Evolutionary conservation across 352 stramenopile species (phyloP), one percentile per base, ranked within the genome.

Genomic region (Globisporangium recalcitrans): DNA sequence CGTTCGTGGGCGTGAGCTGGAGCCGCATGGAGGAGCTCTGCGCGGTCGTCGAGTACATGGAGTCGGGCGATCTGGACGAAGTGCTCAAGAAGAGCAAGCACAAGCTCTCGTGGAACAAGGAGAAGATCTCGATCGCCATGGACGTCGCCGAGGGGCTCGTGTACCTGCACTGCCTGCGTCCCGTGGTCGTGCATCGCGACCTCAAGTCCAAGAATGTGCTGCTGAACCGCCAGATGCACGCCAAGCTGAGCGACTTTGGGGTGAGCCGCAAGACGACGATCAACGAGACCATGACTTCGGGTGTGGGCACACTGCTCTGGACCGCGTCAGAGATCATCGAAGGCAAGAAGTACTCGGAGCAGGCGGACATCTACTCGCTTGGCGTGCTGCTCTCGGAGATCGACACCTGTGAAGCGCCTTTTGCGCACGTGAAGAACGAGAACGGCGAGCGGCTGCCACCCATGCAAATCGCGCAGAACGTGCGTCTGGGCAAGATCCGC

Each of bases 161-260:
- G 27, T 97, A 97, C 59, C 64, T 97, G 49, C 88, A 97, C 65
- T 80, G 75, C 38, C 60, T 85, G 58, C 75, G 77, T 1, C 82
- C 87, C 2, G 73, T 82, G 16, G 68, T 97, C 34, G 74, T 97
- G 3, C 88, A 97, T 60, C 82, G 87, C 32, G 87, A 97, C 31
- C 72, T 97, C 64, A 96, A 97, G 70, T 89, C 78, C 42, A 88
- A 91, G 64, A 96, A 96, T 46, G 78, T 95, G 44, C 73, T 95
- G 42, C 70, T 96, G 2, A 80, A 90, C 60, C 73, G 75, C 32
- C 71, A 77, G 11, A 73, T 76, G 36, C 74, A 85, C 22, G 85
- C 79, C 29, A 96, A 97, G 64, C 69, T 97, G 26, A 88, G 78
- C n/a, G 89, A 96, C 67, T 96, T 96, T 68, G 89, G 88, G 4